Base-by-base conservation (phyloP, 2,329 filamentous ascomycete species). In the Fusarium haematococcum region DNA sequence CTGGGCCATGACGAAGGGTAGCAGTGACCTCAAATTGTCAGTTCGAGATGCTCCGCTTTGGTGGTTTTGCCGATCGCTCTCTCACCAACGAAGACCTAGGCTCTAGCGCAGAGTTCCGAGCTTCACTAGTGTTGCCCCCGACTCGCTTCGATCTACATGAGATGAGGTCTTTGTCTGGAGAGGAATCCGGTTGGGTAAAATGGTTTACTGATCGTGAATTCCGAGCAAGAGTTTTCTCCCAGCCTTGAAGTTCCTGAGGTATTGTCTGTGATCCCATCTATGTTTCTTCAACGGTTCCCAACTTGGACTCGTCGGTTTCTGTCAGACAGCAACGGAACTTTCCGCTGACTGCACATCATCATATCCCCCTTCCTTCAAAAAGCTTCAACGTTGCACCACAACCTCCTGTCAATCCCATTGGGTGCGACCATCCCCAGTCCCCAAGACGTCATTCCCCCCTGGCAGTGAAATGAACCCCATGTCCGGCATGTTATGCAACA, bases 51-150 rank as follows among this genome's bases (percentile, higher is more conserved):
- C 48, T 52, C 48, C 48, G 48, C 23, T 27, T 25, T 63, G 14
- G n/a, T 70, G 59, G 27, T 43, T 30, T 50, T 73, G 71, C 61
- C 59, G 71, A 73, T 73, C 71, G 20, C 32, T 68, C 50, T 73
- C 54, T 52, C 48, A 62, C 18, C 18, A 37, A 60, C 33, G 54
- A 61, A 35, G 33, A 58, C 52, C 52, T 45, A 66, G 30, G 25
- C 13, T 30, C 52, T 71, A 71, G 71, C 56, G 68, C 43, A 37
- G 41, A 27, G 58, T 39, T 25, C 23, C 16, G 27, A 23, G 11
- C 23, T 41, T 59, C 23, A 37, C 56, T 64, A 33, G 45, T 27
- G 16, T 32, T 20, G 6, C 14, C 61, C 18, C 16, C n/a, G 20
- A 18, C 54, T 11, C 11, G 37, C 9, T 18, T 13, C 5, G 67